phyloP scores from a whole-genome alignment of 139 green algal species.

The Astrephomene gubernaculifera region DNA sequence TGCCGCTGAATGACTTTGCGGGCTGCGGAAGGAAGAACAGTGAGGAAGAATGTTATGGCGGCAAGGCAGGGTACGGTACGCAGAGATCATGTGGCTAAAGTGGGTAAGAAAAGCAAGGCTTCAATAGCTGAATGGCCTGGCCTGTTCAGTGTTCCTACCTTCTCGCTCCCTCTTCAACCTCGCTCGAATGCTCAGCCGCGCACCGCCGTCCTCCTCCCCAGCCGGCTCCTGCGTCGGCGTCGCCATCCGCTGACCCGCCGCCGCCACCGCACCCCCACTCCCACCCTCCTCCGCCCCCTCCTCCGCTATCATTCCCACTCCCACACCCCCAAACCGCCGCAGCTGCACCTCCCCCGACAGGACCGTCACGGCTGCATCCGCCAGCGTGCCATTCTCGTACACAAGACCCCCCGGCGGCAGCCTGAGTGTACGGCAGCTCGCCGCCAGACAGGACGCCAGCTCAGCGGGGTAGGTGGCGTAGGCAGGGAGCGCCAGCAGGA shows the following conservation, averaged over 20 bases:
- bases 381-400: constrained; percentile 26
- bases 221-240: neutral
- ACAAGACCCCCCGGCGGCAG: constrained; percentile 24
- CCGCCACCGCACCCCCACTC: neutral
- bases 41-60: neutral
- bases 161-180: constrained; percentile 25
- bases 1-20: constrained; percentile 37
- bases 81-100: too few relatives aligned
- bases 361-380: constrained; percentile 29
- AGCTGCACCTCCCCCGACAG: constrained; percentile 30
- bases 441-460: constrained; percentile 1
- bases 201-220: neutral
- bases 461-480: constrained; percentile 8
- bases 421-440: neutral
- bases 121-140: too few relatives aligned
- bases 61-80: too few relatives aligned
- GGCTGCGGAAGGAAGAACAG: neutral
- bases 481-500: constrained; percentile 70
- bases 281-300: neutral
- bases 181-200: neutral
- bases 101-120: too few relatives aligned
- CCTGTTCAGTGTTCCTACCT: neutral
- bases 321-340: neutral
- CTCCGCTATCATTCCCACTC: neutral
- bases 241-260: neutral